A percentile compares a stretch with the other conserved stretches of the same genome.
Evolutionary conservation across 306 rosid genomes (phyloP).

Genomic region (Astragalus membranaceus): DNA sequence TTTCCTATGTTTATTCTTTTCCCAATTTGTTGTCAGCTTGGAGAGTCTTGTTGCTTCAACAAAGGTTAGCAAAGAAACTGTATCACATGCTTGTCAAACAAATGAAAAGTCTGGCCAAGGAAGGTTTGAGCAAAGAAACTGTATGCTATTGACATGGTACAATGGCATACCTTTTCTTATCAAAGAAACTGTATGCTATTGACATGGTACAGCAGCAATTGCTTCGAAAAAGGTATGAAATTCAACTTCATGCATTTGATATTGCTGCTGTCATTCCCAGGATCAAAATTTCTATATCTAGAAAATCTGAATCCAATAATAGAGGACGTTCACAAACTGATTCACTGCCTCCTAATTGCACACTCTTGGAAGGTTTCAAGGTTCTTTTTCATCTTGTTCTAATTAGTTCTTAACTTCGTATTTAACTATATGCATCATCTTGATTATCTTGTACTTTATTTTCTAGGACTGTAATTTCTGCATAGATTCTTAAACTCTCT

Average conservation of each 20-base stretch:
- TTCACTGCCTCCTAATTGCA: slow-evolving; percentile 49
- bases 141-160: no score
- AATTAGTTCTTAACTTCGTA: background rate
- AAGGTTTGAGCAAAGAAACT: no score
- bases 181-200: no score
- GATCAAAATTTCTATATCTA: slow-evolving; percentile 61
- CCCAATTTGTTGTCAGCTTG: no score
- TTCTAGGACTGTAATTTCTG: background rate
- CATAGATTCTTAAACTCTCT: background rate
- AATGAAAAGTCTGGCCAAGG: no score
- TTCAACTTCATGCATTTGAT: slow-evolving; percentile 86
- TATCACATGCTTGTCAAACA: no score
- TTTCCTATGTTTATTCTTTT: no score
- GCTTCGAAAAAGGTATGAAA: no score
- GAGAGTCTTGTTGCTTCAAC: no score
- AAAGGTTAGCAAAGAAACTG: no score
- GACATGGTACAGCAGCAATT: no score
- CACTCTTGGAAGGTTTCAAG: slow-evolving; percentile 76
- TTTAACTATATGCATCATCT: background rate
- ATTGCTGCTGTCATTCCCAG: slow-evolving; percentile 64
- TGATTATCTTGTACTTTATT: background rate
- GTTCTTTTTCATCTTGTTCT: slow-evolving; percentile 31
- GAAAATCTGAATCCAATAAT: slow-evolving; percentile 47
- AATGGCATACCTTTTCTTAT: no score
- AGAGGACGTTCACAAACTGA: slow-evolving; percentile 55